phyloP scores from a whole-genome alignment of 2,329 filamentous ascomycete species.

The Coniochaeta hoffmannii region DNA sequence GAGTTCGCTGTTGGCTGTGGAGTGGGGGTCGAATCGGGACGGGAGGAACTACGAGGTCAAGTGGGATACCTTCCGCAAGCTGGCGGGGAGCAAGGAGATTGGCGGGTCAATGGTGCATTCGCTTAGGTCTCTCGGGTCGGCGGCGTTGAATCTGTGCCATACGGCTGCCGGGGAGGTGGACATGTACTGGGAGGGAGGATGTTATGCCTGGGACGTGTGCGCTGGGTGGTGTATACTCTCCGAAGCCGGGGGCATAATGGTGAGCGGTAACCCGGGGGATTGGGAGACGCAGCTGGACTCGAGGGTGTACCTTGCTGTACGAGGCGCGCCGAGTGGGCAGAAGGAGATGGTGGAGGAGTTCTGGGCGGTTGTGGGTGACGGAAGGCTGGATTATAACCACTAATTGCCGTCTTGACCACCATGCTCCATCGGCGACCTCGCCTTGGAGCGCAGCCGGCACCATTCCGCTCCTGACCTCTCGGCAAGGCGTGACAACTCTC shows the following conservation, averaged over 20 bases:
- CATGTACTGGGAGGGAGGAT: slow-evolving; percentile 75
- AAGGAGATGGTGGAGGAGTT: slow-evolving; percentile 57
- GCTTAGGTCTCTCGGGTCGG: slow-evolving; percentile 62
- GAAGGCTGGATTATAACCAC: slow-evolving; percentile 34
- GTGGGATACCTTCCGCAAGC: slow-evolving; percentile 54
- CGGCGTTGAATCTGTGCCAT: slow-evolving; percentile 67
- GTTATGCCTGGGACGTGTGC: slow-evolving; percentile 81
- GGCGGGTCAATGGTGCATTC: slow-evolving; percentile 73
- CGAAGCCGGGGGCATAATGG: slow-evolving; percentile 69
- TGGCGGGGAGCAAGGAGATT: slow-evolving; percentile 48
- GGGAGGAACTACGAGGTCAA: slow-evolving; percentile 68
- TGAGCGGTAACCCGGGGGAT: slow-evolving; percentile 63
- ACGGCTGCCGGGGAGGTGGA: slow-evolving; percentile 67
- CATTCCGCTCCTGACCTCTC: too few species aligned
- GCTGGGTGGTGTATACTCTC: slow-evolving; percentile 70
- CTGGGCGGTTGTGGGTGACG: slow-evolving; percentile 52
- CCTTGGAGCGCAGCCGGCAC: too few species aligned
- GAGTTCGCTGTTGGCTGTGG: slow-evolving; percentile 58
- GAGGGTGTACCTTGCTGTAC: slow-evolving; percentile 55
- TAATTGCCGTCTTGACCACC: slow-evolving; percentile 5
- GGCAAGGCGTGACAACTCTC: not conserved
- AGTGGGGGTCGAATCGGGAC: slow-evolving; percentile 64
- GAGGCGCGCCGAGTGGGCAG: slow-evolving; percentile 52
- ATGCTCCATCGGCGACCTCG: too few species aligned
- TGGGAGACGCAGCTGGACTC: slow-evolving; percentile 58